phyloP scores from a whole-genome alignment of 306 rosid genomes.

The Trifolium subterraneum region DNA sequence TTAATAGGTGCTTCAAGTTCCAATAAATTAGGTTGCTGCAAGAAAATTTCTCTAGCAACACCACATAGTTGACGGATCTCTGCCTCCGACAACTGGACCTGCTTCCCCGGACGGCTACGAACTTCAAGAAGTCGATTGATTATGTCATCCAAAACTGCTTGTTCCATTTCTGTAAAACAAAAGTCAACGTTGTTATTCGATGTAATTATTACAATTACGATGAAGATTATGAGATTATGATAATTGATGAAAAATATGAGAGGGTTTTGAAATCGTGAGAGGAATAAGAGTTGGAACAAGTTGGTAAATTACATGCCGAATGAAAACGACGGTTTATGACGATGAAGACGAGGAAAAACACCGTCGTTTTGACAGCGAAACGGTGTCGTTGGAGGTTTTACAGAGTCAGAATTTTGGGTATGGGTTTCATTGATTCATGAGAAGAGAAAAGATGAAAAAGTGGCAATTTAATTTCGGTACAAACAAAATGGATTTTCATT shows the following conservation, averaged over 20 bases:
- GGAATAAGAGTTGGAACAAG: constrained; percentile 14
- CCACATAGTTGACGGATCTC: constrained; percentile 95
- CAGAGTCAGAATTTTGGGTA: constrained; percentile 3
- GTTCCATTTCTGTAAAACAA: constrained; percentile 62
- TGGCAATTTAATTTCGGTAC: background rate
- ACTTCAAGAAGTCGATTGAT: constrained; percentile 91
- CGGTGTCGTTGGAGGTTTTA: constrained; percentile 44
- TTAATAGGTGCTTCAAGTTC: constrained; percentile 97
- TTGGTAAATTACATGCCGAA: constrained; percentile 48
- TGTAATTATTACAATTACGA: background rate
- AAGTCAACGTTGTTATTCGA: constrained; percentile 41
- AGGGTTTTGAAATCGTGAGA: constrained; percentile 4
- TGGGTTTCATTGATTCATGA: background rate
- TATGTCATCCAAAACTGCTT: constrained; percentile 76
- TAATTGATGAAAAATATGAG: background rate
- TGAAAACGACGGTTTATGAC: constrained; percentile 7
- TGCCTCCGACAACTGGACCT: constrained; percentile 89
- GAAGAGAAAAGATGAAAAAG: background rate
- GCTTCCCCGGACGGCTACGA: constrained; percentile 92
- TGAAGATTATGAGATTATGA: background rate
- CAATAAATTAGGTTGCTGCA: constrained; percentile 88
- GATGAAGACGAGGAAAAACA: constrained; percentile 21
- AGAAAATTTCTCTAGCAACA: constrained; percentile 72
- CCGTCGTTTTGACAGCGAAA: constrained; percentile 46
- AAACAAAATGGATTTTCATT: background rate